Percentiles rank a stretch among this genome's conserved stretches.
These are phyloP conservation scores for Golubevia sp. DNA, from an alignment of 1,284 basidiomycete species.

Conservation along the genomic window DNA sequence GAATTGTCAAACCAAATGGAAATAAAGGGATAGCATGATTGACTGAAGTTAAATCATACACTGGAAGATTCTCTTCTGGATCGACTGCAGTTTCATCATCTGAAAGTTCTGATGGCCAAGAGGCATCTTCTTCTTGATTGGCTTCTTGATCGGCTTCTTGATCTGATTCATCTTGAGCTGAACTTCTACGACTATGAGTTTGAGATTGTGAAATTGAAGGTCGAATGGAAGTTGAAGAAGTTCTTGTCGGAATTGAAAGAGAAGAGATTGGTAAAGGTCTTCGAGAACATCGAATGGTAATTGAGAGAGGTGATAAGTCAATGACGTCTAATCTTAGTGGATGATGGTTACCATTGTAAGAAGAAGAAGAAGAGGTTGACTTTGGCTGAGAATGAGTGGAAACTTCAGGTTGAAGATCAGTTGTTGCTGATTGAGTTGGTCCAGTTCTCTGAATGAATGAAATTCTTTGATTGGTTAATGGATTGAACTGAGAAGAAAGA, in stretches of 20 bases:
- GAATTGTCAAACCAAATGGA: constrained; percentile 32
- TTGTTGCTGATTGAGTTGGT: no score
- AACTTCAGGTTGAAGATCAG: no score
- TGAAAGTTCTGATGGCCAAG: no score
- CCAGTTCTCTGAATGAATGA: no score
- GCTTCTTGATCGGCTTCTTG: constrained; percentile 23
- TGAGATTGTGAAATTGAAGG: constrained; percentile 18
- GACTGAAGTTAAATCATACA: no score
- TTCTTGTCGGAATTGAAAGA: constrained; percentile 12
- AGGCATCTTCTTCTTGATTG: not conserved
- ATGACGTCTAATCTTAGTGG: constrained; percentile 45
- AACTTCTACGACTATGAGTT: constrained; percentile 22
- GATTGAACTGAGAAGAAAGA: no score
- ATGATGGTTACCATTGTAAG: constrained; percentile 20
- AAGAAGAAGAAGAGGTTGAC: no score
- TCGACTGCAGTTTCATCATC: no score
- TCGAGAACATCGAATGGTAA: constrained; percentile 42
- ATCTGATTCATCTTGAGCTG: not conserved
- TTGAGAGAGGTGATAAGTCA: constrained; percentile 43
- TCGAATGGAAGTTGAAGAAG: constrained; percentile 7
- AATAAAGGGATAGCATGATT: constrained; percentile 19
- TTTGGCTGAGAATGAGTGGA: no score
- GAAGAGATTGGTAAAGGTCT: constrained; percentile 43
- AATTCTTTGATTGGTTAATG: no score
- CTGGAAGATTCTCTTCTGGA: no score